Conservation (phyloP, 345 rosid genomes). For the Populus deltoides region DNA sequence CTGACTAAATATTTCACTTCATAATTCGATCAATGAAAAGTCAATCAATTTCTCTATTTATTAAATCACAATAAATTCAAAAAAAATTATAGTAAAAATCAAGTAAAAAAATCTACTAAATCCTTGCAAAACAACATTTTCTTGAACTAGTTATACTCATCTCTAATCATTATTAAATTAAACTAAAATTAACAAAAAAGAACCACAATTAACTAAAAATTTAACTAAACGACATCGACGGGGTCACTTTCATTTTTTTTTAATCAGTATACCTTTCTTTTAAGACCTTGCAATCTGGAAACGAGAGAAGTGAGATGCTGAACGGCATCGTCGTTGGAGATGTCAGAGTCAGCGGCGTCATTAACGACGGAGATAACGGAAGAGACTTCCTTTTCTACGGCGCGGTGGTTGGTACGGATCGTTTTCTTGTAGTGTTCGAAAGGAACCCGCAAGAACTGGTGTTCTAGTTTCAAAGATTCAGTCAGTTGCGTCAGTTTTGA, state of each 20-base stretch:
- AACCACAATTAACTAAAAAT: neutral
- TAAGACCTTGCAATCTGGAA: constrained; percentile 90
- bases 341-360: constrained; percentile 54
- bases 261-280: constrained; percentile 59
- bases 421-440: constrained; percentile 95
- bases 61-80: neutral
- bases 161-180: no score
- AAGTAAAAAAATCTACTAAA: neutral
- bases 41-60: neutral
- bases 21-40: neutral
- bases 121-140: neutral
- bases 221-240: neutral
- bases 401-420: constrained; percentile 82
- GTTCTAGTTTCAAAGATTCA: constrained; percentile 85
- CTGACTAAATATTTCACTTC: no score
- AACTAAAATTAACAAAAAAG: neutral
- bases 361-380: constrained; percentile 60
- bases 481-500: constrained; percentile 58
- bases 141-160: neutral
- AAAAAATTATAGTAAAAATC: neutral
- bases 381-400: constrained; percentile 74
- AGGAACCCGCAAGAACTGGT: constrained; percentile 89
- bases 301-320: constrained; percentile 72
- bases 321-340: constrained; percentile 66
- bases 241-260: neutral